Conservation (phyloP, 163 green algal genomes). For the Chlamydomonas reinhardtii region DNA sequence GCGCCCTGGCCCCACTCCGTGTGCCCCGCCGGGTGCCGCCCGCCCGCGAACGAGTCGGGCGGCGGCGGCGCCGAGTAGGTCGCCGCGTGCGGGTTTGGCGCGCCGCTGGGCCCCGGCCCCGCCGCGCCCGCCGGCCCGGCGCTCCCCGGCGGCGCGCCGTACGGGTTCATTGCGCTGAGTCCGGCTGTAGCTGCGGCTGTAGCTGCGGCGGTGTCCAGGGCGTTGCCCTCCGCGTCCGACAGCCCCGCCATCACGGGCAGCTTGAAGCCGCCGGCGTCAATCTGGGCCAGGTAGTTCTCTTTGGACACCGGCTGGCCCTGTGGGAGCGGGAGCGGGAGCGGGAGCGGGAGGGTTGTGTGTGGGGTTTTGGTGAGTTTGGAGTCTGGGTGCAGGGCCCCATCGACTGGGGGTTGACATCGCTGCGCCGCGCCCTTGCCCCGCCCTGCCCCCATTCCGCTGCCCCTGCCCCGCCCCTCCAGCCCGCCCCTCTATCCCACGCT, state of each 20-base stretch:
- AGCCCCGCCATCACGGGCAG: slow-evolving; percentile 54
- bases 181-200: not conserved
- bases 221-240: slow-evolving; percentile 36
- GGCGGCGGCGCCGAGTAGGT: slow-evolving; percentile 32
- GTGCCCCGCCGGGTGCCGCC: not conserved
- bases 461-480: no score
- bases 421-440: no score
- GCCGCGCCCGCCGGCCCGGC: not conserved
- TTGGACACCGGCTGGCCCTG: slow-evolving; percentile 50
- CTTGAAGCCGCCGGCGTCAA: slow-evolving; percentile 47
- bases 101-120: not conserved
- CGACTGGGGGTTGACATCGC: no score
- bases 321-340: not conserved
- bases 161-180: no score
- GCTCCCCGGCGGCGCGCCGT: not conserved
- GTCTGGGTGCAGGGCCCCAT: no score
- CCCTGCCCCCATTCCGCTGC: no score
- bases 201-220: slow-evolving; percentile 7
- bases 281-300: slow-evolving; percentile 60
- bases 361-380: not conserved
- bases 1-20: not conserved
- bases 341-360: not conserved
- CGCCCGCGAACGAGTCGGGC: slow-evolving; percentile 28
- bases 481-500: no score
- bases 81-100: not conserved